Conservation (phyloP, 2,329 filamentous ascomycete genomes). For the Septoria linicola region DNA sequence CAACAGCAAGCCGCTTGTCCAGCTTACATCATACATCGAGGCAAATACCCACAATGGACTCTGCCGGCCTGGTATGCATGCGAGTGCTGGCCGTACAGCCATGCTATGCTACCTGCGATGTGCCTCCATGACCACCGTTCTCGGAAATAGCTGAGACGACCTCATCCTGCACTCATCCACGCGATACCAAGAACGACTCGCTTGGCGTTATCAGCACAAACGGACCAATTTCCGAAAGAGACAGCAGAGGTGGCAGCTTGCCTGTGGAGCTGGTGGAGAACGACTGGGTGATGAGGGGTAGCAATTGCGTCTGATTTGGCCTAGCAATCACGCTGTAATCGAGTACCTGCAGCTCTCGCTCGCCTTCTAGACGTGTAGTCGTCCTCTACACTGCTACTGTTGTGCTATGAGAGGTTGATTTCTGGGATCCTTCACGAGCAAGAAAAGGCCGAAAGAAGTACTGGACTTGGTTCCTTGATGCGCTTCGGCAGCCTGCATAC, state of each 20-base stretch:
- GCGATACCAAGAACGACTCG: slow-evolving; percentile 9
- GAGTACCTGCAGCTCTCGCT: slow-evolving; percentile 10
- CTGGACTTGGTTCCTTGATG: not conserved
- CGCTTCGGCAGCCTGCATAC: not conserved
- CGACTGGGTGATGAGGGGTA: slow-evolving; percentile 7
- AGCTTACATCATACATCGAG: slow-evolving; percentile 7
- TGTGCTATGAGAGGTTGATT: not conserved
- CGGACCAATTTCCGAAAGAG: slow-evolving; percentile 4
- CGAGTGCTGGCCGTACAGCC: not conserved
- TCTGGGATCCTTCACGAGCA: not conserved
- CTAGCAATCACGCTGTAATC: slow-evolving; percentile 6
- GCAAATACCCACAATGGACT: not conserved
- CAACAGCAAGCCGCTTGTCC: not conserved
- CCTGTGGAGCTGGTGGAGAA: slow-evolving; percentile 3
- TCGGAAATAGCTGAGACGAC: not conserved
- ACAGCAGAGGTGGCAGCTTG: not conserved
- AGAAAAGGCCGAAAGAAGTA: slow-evolving; percentile 4
- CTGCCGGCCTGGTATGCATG: not conserved
- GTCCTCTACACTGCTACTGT: not conserved
- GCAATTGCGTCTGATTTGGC: slow-evolving; percentile 10
- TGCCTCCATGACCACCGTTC: not conserved
- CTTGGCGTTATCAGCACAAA: not conserved
- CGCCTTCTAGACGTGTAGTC: slow-evolving; percentile 7
- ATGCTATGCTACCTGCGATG: not conserved
- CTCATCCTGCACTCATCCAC: slow-evolving; percentile 2